phyloP scores from a whole-genome alignment of 768 basidiomycete genomes.

The Asterophora parasitica region DNA sequence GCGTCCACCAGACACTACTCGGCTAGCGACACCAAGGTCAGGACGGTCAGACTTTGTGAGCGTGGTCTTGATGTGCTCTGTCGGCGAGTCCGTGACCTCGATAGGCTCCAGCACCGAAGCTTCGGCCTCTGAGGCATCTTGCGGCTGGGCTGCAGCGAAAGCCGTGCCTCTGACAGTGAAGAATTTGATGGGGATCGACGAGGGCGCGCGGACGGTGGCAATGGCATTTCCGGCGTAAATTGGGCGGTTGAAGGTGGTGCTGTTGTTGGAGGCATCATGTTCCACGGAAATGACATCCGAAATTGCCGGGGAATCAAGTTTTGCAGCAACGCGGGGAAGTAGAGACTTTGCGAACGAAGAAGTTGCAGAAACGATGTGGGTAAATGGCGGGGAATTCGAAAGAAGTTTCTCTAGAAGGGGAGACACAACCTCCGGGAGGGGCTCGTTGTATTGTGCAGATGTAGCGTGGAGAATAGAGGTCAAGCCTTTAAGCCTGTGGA shows the following conservation, averaged over 20 bases:
- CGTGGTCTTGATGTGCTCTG: constrained; percentile 66
- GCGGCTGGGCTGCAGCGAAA: constrained; percentile 62
- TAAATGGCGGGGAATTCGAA: constrained; percentile 59
- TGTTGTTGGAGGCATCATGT: constrained; percentile 63
- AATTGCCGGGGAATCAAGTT: constrained; percentile 83
- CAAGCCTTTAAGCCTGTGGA: constrained; percentile 60
- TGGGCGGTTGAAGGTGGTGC: constrained; percentile 85
- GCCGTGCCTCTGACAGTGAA: constrained; percentile 93
- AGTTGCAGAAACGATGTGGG: constrained; percentile 90
- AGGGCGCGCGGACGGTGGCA: constrained; percentile 77
- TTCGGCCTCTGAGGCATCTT: constrained; percentile 51
- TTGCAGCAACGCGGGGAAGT: constrained; percentile 87
- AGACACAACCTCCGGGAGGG: constrained; percentile 72
- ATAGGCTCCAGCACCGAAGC: constrained; percentile 62
- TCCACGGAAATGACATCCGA: constrained; percentile 86
- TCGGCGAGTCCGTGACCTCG: constrained; percentile 49
- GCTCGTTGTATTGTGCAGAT: constrained; percentile 63
- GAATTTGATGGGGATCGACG: constrained; percentile 81
- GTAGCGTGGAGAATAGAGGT: constrained; percentile 63
- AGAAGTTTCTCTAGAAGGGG: constrained; percentile 80
- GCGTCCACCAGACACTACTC: constrained; percentile 92
- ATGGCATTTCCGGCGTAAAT: constrained; percentile 99
- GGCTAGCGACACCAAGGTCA: constrained; percentile 80
- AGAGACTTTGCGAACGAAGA: constrained; percentile 91
- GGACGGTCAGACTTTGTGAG: constrained; percentile 90